These are phyloP conservation scores for Phytophthora sp. DNA, from an alignment of 352 stramenopile genomes.

Conservation along the genomic window DNA sequence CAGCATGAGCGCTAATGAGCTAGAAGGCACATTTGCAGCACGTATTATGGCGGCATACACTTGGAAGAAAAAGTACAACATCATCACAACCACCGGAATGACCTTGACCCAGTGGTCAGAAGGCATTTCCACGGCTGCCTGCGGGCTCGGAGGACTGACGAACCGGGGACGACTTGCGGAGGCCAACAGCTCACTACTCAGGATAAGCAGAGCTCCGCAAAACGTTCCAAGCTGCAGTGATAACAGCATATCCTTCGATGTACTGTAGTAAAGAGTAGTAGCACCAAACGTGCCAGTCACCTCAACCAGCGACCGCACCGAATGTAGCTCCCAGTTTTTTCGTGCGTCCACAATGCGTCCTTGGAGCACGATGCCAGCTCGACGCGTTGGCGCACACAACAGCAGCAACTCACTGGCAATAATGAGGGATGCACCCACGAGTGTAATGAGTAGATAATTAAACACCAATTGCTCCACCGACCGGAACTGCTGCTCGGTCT, in stretches of 20 bases:
- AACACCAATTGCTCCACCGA: conserved; percentile 69
- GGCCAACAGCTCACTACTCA: conserved; percentile 56
- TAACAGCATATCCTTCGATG: conserved; percentile 59
- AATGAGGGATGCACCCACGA: conserved; percentile 77
- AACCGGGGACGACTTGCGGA: conserved; percentile 25
- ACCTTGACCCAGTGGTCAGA: conserved; percentile 84
- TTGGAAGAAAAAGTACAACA: conserved; percentile 66
- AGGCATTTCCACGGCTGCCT: conserved; percentile 51
- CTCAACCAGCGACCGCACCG: conserved; percentile 66
- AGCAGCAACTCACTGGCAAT: conserved; percentile 80
- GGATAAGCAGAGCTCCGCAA: conserved; percentile 61
- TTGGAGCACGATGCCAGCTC: conserved; percentile 67
- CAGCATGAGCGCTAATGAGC: conserved; percentile 46
- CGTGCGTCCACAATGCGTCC: conserved; percentile 72
- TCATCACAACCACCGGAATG: conserved; percentile 64
- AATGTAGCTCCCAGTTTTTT: conserved; percentile 69
- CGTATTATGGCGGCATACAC: conserved; percentile 57
- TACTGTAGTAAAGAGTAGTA: conserved; percentile 65
- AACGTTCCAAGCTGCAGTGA: conserved; percentile 81
- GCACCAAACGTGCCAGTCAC: conserved; percentile 58
- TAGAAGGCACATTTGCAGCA: conserved; percentile 45
- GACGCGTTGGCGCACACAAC: conserved; percentile 67
- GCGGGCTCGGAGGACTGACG: conserved; percentile 23
- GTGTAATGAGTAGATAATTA: conserved; percentile 73
- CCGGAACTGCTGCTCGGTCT: conserved; percentile 29